Evolutionary conservation across 345 rosid species (phyloP).

Genomic region (Linum usitatissimum): DNA sequence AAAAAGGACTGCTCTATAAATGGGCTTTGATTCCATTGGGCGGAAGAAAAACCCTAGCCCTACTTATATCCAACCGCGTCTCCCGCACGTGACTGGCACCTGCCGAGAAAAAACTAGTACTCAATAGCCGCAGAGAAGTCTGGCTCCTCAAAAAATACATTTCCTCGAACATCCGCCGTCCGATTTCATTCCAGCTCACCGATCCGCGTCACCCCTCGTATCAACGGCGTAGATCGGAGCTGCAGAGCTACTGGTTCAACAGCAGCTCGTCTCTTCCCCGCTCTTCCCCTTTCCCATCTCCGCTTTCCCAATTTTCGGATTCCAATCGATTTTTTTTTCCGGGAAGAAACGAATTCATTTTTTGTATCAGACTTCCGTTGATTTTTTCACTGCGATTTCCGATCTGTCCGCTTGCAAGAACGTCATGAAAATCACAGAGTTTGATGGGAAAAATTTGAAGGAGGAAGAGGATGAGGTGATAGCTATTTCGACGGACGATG

Average conservation of each 20-base stretch:
- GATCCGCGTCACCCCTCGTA: constrained; percentile 29
- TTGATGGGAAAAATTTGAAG: constrained; percentile 24
- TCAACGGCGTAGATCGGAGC: constrained; percentile 51
- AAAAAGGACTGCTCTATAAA: neutral
- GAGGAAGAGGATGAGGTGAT: constrained; percentile 20
- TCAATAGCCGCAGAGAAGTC: constrained; percentile 26
- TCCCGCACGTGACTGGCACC: constrained; percentile 30
- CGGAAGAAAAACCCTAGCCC: constrained; percentile 16
- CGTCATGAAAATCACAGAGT: constrained; percentile 43
- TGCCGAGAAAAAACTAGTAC: constrained; percentile 14
- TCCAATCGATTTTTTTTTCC: constrained; percentile 2
- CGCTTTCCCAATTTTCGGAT: neutral
- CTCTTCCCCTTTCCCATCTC: constrained; percentile 15
- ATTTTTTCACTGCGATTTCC: neutral
- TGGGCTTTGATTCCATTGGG: neutral
- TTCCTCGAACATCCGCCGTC: constrained; percentile 29
- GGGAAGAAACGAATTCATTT: constrained; percentile 10
- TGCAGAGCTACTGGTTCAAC: constrained; percentile 44
- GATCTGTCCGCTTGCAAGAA: constrained; percentile 1
- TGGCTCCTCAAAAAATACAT: constrained; percentile 20
- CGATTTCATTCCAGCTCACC: constrained; percentile 40
- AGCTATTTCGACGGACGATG: constrained; percentile 1
- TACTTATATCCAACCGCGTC: constrained; percentile 13
- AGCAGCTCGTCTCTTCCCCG: constrained; percentile 21
- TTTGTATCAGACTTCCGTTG: neutral